Percentiles rank a stretch among this genome's conserved stretches.
These are phyloP conservation scores for Boletus sensibilis DNA, from an alignment of 768 basidiomycete genomes.

Conservation along the genomic window DNA sequence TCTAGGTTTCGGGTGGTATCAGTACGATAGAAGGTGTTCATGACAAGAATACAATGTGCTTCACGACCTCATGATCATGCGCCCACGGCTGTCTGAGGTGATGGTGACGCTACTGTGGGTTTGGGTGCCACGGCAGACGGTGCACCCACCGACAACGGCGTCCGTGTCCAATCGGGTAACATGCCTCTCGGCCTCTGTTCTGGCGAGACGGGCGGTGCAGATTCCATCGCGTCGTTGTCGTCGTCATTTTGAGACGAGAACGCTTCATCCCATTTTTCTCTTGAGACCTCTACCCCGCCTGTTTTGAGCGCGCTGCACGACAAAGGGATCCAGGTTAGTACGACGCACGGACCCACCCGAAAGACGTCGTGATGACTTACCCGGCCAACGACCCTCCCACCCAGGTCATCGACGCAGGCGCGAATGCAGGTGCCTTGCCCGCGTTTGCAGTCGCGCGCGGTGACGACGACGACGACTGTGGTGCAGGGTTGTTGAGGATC, in stretches of 20 bases:
- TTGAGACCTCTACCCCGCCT: constrained; percentile 74
- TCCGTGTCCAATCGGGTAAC: constrained; percentile 82
- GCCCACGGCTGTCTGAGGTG: constrained; percentile 32
- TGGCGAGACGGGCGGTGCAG: constrained; percentile 11
- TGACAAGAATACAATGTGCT: constrained; percentile 7
- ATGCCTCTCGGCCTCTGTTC: constrained; percentile 41
- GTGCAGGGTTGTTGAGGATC: constrained; percentile 82
- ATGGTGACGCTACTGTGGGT: constrained; percentile 1
- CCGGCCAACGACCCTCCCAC: constrained; percentile 93
- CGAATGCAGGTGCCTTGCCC: constrained; percentile 86
- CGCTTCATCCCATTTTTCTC: constrained; percentile 86
- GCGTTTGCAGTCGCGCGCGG: constrained; percentile 58
- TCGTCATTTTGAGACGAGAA: constrained; percentile 42
- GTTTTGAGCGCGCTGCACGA: constrained; percentile 73
- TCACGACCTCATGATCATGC: constrained; percentile 26
- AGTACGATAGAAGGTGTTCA: constrained; percentile 7
- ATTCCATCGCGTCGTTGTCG: constrained; percentile 37
- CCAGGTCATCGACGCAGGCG: constrained; percentile 82
- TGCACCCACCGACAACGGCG: constrained; percentile 60
- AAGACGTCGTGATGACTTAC: constrained; percentile 41
- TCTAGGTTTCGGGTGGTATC: constrained; percentile 9
- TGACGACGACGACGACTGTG: constrained; percentile 45
- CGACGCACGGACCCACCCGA: background rate
- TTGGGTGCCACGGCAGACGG: constrained; percentile 45
- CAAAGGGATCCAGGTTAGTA: background rate